Evolutionary conservation across 768 basidiomycete genomes (phyloP).

Genomic region (Tephrocybe rancida): DNA sequence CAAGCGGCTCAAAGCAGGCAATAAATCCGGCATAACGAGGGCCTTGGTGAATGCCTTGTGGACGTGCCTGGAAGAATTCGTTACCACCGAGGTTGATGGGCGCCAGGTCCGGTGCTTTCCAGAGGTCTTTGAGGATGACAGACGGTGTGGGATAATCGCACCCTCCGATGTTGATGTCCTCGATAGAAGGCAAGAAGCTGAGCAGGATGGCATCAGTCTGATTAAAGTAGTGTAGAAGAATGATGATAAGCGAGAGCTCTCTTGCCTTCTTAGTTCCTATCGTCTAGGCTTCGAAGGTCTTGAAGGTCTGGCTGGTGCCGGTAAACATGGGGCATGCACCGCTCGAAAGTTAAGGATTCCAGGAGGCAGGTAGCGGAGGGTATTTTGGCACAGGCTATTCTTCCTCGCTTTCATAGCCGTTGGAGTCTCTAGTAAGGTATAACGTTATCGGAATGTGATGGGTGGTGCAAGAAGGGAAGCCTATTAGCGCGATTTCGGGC

Average conservation of each 20-base stretch:
- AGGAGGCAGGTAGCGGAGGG: slow-evolving; percentile 18
- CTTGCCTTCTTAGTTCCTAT: not conserved
- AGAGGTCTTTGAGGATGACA: slow-evolving; percentile 7
- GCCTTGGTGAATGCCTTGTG: not conserved
- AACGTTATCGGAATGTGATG: no score
- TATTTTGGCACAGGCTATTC: not conserved
- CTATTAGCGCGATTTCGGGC: no score
- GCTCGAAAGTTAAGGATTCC: slow-evolving; percentile 4
- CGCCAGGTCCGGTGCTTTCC: slow-evolving; percentile 1
- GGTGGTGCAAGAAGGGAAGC: no score
- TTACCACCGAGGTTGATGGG: slow-evolving; percentile 9
- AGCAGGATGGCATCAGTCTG: slow-evolving; percentile 8
- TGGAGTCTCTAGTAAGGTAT: no score
- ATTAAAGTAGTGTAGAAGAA: not conserved
- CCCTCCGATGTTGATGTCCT: slow-evolving; percentile 7
- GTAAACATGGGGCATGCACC: slow-evolving; percentile 12
- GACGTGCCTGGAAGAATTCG: not conserved
- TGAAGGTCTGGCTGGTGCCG: slow-evolving; percentile 4
- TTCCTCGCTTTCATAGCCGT: no score
- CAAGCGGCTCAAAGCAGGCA: not conserved
- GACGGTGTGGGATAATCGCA: slow-evolving; percentile 1
- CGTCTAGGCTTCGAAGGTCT: slow-evolving; percentile 8
- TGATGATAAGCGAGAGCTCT: not conserved
- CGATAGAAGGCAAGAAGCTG: slow-evolving; percentile 6
- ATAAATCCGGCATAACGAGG: not conserved